Percentiles rank a stretch among this genome's conserved stretches.
Evolutionary conservation across 1,284 basidiomycete species (phyloP).

Genomic region (Leucoagaricus sp.): DNA sequence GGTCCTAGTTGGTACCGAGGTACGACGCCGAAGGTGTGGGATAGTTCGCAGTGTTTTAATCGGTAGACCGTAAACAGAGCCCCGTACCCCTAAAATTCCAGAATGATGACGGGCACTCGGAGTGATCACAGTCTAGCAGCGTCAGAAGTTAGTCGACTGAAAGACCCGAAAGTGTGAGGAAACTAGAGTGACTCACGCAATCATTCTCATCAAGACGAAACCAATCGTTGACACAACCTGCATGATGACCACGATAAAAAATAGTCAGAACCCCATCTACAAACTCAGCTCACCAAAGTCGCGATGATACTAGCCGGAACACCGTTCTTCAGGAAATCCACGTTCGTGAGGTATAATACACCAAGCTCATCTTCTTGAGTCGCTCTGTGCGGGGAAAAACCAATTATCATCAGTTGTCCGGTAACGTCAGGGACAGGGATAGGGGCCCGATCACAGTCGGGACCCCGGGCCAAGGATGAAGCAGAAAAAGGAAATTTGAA

Average conservation of each 20-base stretch:
- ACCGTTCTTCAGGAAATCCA: constrained; percentile 93
- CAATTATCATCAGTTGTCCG: too few species aligned
- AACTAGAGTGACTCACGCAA: constrained; percentile 50
- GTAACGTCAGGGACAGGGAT: too few species aligned
- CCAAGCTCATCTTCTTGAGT: constrained; percentile 97
- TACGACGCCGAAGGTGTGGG: too few species aligned
- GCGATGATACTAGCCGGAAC: constrained; percentile 90
- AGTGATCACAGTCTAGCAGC: not conserved
- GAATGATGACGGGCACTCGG: too few species aligned
- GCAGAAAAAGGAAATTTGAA: not conserved
- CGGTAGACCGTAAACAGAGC: too few species aligned
- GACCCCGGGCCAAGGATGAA: constrained; percentile 15
- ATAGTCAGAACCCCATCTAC: constrained; percentile 7
- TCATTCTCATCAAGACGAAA: constrained; percentile 71
- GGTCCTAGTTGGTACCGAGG: not conserved
- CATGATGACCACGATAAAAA: constrained; percentile 15
- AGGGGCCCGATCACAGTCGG: constrained; percentile 16
- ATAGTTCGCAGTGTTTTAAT: too few species aligned
- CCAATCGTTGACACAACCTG: constrained; percentile 84
- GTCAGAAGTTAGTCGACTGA: not conserved
- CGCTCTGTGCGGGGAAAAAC: constrained; percentile 52
- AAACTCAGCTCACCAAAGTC: constrained; percentile 57
- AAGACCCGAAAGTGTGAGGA: not conserved
- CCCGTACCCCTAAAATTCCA: too few species aligned
- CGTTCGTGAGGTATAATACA: constrained; percentile 80